Base-by-base conservation (phyloP, 2,329 filamentous ascomycete genomes). In the Fusarium odoratissimum region DNA sequence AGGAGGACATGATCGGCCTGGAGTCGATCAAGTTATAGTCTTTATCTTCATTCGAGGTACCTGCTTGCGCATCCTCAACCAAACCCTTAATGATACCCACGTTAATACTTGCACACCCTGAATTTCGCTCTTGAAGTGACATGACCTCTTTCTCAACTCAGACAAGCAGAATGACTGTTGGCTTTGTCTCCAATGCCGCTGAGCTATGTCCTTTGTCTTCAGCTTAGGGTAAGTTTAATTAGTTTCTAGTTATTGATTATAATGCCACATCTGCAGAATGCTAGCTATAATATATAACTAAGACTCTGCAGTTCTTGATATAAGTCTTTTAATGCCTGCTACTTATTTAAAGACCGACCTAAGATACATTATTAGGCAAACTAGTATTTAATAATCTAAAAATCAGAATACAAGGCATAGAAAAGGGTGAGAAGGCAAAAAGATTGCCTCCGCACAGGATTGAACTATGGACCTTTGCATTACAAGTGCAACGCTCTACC, bases 381-480 rank as follows among this genome's bases (percentile, higher is more conserved):
- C 30, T 7, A 23, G 23, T 9, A 23, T 19, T 17, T 17, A 11
- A 33, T 4, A 23, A 23, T 12, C 13, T 11, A 23, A 8, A 33
- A 49, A 23, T 49, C 21, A 33, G 23, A 21, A 28, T 31, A 13
- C 10, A 23, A 41, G 13, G 25, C 25, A 55, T 31, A 2, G 11
- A 30, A 31, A 41, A 31, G 5, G 11, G n/a, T 6, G 14, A 41
- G 19, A 3, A 30, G 38, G 60, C 64, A 71, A 46, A 38, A 60
- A 65, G 6, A 16, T 21, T 73, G 71, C 71, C 71, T 69, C 71
- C 71, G 67, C 71, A 73, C 71, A 55, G 71, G 67, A 70, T 73
- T 73, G 71, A 73, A 73, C 70, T 58, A 73, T 73, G 70, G 70
- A 73, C 70, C 70, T 73, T 73, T 65, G 70, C 70, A 72, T 72